phyloP scores from a whole-genome alignment of 768 basidiomycete species.

The Gymnopilus dilepis region DNA sequence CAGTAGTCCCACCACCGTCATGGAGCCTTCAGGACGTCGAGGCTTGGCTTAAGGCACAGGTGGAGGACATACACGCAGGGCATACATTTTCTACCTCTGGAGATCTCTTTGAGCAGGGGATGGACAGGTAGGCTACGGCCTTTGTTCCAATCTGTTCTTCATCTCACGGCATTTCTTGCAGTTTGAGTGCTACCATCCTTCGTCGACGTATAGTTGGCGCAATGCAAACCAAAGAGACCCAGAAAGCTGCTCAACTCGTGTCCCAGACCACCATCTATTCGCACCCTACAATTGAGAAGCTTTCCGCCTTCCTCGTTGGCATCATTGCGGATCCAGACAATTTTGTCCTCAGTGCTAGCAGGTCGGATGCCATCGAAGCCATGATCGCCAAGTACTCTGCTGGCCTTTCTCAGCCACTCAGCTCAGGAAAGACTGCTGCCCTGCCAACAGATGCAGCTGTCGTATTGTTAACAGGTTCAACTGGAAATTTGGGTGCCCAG shows the following conservation, averaged over 20 bases:
- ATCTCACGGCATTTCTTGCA: not conserved
- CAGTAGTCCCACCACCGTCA: conserved; percentile 18
- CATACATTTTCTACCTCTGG: conserved; percentile 5
- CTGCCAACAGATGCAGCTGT: conserved; percentile 14
- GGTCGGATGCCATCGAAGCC: conserved; percentile 22
- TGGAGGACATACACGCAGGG: conserved; percentile 20
- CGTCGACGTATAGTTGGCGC: conserved; percentile 26
- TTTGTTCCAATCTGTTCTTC: not conserved
- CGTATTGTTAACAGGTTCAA: conserved; percentile 47
- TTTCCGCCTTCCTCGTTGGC: conserved; percentile 23
- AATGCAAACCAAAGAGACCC: conserved; percentile 18
- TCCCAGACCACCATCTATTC: conserved; percentile 26
- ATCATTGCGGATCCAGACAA: conserved; percentile 19
- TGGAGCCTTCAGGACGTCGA: conserved; percentile 17
- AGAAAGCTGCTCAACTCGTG: conserved; percentile 20
- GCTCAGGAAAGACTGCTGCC: not conserved
- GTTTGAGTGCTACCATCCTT: conserved; percentile 29
- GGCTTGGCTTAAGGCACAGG: conserved; percentile 24
- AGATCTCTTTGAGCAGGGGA: conserved; percentile 28
- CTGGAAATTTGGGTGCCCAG: conserved; percentile 46
- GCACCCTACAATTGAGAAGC: conserved; percentile 22
- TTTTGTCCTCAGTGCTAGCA: conserved; percentile 12
- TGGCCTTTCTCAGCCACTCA: conserved; percentile 8
- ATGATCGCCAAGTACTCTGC: conserved; percentile 26
- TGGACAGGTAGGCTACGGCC: conserved; percentile 23